Base-by-base conservation (phyloP, 2,329 filamentous ascomycete species). In the Raffaelea deltoideospora region DNA sequence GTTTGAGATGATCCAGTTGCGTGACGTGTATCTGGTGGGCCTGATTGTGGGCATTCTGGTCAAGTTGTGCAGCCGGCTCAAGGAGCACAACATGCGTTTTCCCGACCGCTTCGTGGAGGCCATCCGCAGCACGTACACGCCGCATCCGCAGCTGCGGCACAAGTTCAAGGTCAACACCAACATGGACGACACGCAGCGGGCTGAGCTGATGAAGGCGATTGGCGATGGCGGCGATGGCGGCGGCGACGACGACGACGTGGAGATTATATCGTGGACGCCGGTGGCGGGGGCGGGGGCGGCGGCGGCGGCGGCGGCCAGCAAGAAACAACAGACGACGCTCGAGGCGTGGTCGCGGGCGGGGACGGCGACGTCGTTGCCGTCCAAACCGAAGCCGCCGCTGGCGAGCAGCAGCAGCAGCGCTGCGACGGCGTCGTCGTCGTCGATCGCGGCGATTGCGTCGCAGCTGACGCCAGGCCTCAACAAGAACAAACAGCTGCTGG, bases 1-100 rank as follows among this genome's bases (percentile, higher is more conserved):
- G 57, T 78, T 80, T 27, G 84, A 80, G 52, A 94, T 93, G 85
- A 70, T 98, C 37, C 76, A 90, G 39, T 67, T 98, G 5, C 80
- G 88, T 43, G 90, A 98, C 53, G 69, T 76, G 38, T 95, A 86
- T 56, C 69, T 98, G 8, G 78, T 90, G 26, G 76, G 71, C 41
- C 84, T 84, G 28, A 78, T 88, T 13, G 84, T 93, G 34, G 77
- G 76, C 21, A 70, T 96, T 21, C 72, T 95, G 23, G 75, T 77
- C 47, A 93, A 93, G 53, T 76, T 98, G 40, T 68, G 98, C 26
- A 72, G 72, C 13, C 78, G 85, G 18, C 64, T 98, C n/a, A 75
- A 77, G 29, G 79, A 87, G 45, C 79, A 83, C 34, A 68, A 72
- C 37, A 75, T 94, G 46, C 74, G 76, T 37, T 70, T 94, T 22